Base-by-base conservation (phyloP, 1,284 basidiomycete species). In the Limonomyces culmigenus region DNA sequence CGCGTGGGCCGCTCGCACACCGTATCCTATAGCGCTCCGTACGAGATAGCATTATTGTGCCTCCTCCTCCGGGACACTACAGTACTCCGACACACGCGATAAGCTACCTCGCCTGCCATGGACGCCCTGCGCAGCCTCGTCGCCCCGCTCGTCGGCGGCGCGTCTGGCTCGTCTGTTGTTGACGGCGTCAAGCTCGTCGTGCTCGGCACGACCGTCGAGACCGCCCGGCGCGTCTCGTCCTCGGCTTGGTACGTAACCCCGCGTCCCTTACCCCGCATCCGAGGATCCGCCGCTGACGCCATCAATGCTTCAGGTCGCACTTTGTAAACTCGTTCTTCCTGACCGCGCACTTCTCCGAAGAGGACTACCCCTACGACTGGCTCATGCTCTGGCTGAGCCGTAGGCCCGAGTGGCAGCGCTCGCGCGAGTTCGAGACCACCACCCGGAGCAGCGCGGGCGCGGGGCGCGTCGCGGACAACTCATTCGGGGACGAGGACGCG, bases 321-420 rank as follows among this genome's bases (percentile, higher is more conserved):
- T n/a, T n/a, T n/a, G n/a, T n/a, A n/a, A n/a, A n/a, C 84, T 80
- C 79, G 0, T 85, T 85, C 64, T 85, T 84, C 69, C 67, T 85
- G 37, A 84, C 79, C 17, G 80, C 80, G 6, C 78, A 84, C 55
- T 84, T 85, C 58, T 76, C 70, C 41, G 80, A 84, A 55, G 80
- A 84, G 51, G 80, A 84, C 50, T 79, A 79, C 44, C 80, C 79
- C 2, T 84, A 83, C 46, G 80, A 83, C 54, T 83, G 78, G 60
- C 63, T 83, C 35, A 83, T 83, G 76, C 63, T 81, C 25, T 83
- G 79, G 79, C 70, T 83, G 36, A 77, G 75, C 32, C 70, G 75
- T 36, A 63, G 74, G 33, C 78, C 80, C 33, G 79, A 83, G 53
- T 84, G 80, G 79, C 78, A 83, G 48, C 72, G 79, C 32, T 81